These are phyloP conservation scores for Trypanosoma avium DNA, from an alignment of 208 protist genomes.

Conservation along the genomic window DNA sequence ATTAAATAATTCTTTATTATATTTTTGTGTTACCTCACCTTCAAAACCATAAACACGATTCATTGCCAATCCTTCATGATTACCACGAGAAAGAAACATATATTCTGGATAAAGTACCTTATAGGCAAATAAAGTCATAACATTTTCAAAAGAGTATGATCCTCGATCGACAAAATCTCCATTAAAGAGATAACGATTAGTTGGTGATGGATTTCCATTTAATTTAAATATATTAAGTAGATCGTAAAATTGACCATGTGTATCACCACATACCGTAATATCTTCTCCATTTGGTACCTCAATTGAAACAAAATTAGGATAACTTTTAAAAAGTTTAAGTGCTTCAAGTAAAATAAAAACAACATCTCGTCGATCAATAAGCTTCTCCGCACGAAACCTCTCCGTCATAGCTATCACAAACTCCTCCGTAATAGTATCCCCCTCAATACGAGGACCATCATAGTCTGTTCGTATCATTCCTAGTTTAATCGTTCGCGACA, in stretches of 20 bases:
- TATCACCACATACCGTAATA: constrained; percentile 98
- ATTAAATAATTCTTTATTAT: constrained; percentile 88
- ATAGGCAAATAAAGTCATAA: constrained; percentile 95
- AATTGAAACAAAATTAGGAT: constrained; percentile 89
- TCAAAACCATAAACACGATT: constrained; percentile 99
- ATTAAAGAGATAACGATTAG: constrained; percentile 96
- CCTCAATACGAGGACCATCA: constrained; percentile 71
- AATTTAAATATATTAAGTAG: constrained; percentile 97
- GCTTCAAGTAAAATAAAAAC: constrained; percentile 86
- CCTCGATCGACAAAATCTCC: constrained; percentile 97
- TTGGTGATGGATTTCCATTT: constrained; percentile 79
- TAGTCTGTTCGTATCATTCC: constrained; percentile 65
- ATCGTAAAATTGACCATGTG: constrained; percentile 99
- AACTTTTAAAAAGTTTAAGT: constrained; percentile 73
- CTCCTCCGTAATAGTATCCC: constrained; percentile 64
- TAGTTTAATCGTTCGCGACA: constrained; percentile 77
- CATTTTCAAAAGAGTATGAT: constrained; percentile 96
- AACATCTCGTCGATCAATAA: constrained; percentile 81
- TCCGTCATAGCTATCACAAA: constrained; percentile 85
- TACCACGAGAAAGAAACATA: constrained; percentile 95
- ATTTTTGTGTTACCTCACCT: constrained; percentile 97
- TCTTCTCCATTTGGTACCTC: constrained; percentile 75
- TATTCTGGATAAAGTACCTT: constrained; percentile 96
- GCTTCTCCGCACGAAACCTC: constrained; percentile 77
- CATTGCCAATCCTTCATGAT: constrained; percentile 96